Evolutionary conservation across 2,329 filamentous ascomycete species (phyloP).

Genomic region (Pyricularia sp.): DNA sequence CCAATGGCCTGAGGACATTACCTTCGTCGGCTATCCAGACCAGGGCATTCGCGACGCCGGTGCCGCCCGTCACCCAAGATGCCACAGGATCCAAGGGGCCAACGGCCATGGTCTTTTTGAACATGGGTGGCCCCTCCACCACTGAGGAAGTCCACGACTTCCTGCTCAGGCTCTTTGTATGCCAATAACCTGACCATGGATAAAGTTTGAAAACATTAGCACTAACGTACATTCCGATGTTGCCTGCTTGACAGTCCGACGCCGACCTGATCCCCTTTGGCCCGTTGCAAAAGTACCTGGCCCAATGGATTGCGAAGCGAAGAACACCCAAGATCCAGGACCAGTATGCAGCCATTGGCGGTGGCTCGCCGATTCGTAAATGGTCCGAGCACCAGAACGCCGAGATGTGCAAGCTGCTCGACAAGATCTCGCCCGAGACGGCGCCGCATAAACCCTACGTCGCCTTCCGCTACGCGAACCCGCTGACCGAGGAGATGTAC

Average conservation of each 20-base stretch:
- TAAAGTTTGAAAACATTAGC: background rate
- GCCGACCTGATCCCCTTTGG: slow-evolving; percentile 93
- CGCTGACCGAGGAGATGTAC: slow-evolving; percentile 93
- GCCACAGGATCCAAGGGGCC: slow-evolving; percentile 61
- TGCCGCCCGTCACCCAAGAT: slow-evolving; percentile 74
- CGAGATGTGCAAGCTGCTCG: slow-evolving; percentile 96
- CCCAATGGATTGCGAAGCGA: slow-evolving; percentile 74
- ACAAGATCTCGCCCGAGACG: slow-evolving; percentile 82
- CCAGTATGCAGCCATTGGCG: slow-evolving; percentile 91
- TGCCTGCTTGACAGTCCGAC: slow-evolving; percentile 65
- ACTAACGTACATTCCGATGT: background rate
- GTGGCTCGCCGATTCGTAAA: slow-evolving; percentile 94
- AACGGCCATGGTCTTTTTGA: slow-evolving; percentile 97
- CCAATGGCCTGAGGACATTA: slow-evolving; percentile 14
- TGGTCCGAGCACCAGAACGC: slow-evolving; percentile 93
- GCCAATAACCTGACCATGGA: slow-evolving; percentile 20
- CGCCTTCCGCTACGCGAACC: slow-evolving; percentile 90
- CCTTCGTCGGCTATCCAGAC: slow-evolving; percentile 5
- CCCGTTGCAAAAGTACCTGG: slow-evolving; percentile 80
- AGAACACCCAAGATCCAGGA: slow-evolving; percentile 94
- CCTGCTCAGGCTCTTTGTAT: slow-evolving; percentile 82
- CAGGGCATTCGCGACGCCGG: slow-evolving; percentile 48
- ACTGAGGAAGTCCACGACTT: slow-evolving; percentile 84
- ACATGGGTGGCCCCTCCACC: slow-evolving; percentile 94
- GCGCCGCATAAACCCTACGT: slow-evolving; percentile 97